Conservation (phyloP, 305 asterid species). For the Plantago lanceolata region DNA sequence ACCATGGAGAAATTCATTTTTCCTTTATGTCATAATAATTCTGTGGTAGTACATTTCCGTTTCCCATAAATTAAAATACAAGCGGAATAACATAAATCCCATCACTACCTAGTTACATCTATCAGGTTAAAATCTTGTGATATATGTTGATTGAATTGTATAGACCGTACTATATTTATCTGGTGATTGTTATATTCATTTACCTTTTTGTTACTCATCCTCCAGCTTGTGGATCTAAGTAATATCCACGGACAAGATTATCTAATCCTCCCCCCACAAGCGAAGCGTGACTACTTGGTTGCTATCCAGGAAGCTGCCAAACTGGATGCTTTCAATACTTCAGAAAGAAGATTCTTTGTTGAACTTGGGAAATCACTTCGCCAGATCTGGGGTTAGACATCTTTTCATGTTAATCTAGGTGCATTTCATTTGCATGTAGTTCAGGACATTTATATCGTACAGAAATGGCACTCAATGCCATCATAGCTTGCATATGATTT, state of each 20-base stretch:
- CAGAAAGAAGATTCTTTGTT: slow-evolving; percentile 58
- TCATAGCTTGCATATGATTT: slow-evolving; percentile 9
- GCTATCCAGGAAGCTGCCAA: slow-evolving; percentile 62
- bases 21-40: not conserved
- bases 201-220: not conserved
- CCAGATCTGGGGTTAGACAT: slow-evolving; percentile 69
- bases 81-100: not conserved
- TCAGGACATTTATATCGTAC: slow-evolving; percentile 9
- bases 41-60: not conserved
- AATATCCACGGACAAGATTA: slow-evolving; percentile 56
- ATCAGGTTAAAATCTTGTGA: not conserved
- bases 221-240: slow-evolving; percentile 68
- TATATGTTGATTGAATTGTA: not conserved
- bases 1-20: not conserved
- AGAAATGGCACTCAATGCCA: not conserved
- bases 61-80: not conserved
- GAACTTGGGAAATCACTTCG: slow-evolving; percentile 57
- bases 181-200: slow-evolving; percentile 1
- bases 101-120: not conserved
- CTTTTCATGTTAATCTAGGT: slow-evolving; percentile 9
- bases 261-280: slow-evolving; percentile 50
- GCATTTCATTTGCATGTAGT: slow-evolving; percentile 17
- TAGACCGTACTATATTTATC: not conserved
- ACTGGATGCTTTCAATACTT: slow-evolving; percentile 42
- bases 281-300: slow-evolving; percentile 56